Conservation (phyloP, 345 rosid genomes). For the Conringia planisiliqua region DNA sequence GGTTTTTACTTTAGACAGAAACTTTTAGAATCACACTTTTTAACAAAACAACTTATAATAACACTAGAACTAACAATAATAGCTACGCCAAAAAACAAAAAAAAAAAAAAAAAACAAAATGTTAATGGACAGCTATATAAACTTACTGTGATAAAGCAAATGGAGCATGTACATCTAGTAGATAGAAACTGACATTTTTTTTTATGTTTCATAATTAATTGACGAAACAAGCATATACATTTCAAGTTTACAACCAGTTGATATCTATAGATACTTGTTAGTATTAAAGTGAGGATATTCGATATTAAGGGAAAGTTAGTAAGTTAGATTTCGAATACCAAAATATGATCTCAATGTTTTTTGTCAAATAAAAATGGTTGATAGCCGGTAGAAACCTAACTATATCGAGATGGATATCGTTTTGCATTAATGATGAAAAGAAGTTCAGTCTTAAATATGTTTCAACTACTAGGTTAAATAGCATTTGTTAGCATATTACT, state of each 20-base stretch:
- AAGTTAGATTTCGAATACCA: not conserved
- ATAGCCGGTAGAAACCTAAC: not conserved
- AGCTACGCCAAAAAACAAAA: not conserved
- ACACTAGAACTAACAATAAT: not conserved
- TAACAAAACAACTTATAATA: not conserved
- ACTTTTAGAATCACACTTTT: not conserved
- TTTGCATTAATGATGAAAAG: constrained; percentile 15
- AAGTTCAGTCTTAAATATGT: constrained; percentile 15
- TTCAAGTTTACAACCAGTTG: too few species aligned
- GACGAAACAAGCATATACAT: too few species aligned
- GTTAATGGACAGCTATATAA: too few species aligned
- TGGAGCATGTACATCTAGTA: too few species aligned
- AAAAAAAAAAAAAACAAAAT: too few species aligned
- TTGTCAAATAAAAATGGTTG: not conserved
- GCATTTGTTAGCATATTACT: constrained; percentile 3
- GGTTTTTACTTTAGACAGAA: not conserved
- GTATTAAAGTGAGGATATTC: not conserved
- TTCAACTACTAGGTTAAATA: constrained; percentile 18
- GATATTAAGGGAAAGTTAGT: not conserved
- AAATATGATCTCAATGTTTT: not conserved
- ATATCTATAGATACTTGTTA: not conserved
- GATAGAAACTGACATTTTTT: too few species aligned
- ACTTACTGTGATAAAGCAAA: too few species aligned
- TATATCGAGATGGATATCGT: not conserved
- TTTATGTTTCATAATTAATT: too few species aligned